Evolutionary conservation across 768 basidiomycete genomes (phyloP).

Genomic region (Mycena rebaudengoi): DNA sequence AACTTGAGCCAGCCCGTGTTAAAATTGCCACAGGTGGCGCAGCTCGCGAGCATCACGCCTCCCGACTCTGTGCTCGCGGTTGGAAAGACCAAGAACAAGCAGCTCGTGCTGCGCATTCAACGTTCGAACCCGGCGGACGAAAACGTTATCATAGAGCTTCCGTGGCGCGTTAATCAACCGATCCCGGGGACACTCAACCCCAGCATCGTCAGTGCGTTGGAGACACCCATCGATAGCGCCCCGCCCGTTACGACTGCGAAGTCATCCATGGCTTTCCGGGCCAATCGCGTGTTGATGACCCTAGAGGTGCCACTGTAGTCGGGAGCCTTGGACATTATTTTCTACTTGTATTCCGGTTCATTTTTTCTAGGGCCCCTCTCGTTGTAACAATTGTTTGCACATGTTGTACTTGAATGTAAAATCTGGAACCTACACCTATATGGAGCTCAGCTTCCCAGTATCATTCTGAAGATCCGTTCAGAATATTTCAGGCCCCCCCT

Average conservation of each 20-base stretch:
- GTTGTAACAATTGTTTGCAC: too few relatives aligned
- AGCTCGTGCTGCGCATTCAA: conserved; percentile 1
- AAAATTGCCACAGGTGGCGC: not conserved
- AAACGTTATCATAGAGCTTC: not conserved
- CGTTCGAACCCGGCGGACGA: not conserved
- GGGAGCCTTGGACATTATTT: not conserved
- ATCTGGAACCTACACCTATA: too few relatives aligned
- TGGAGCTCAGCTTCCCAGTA: too few relatives aligned
- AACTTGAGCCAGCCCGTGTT: not conserved
- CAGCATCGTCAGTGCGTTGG: conserved; percentile 8
- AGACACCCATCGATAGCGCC: not conserved
- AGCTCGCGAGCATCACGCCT: not conserved
- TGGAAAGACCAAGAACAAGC: not conserved
- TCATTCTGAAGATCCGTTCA: too few relatives aligned
- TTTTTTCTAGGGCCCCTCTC: too few relatives aligned
- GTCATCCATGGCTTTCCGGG: not conserved
- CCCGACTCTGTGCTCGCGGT: not conserved
- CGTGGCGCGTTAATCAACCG: not conserved
- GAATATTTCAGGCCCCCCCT: too few relatives aligned
- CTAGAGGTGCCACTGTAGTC: not conserved
- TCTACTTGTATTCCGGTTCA: not conserved
- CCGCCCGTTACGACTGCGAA: not conserved
- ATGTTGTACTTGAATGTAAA: too few relatives aligned
- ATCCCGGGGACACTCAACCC: not conserved
- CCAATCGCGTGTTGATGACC: conserved; percentile 3